phyloP scores from a whole-genome alignment of 1,139 yeast species.

The Taphrina flavorubra region DNA sequence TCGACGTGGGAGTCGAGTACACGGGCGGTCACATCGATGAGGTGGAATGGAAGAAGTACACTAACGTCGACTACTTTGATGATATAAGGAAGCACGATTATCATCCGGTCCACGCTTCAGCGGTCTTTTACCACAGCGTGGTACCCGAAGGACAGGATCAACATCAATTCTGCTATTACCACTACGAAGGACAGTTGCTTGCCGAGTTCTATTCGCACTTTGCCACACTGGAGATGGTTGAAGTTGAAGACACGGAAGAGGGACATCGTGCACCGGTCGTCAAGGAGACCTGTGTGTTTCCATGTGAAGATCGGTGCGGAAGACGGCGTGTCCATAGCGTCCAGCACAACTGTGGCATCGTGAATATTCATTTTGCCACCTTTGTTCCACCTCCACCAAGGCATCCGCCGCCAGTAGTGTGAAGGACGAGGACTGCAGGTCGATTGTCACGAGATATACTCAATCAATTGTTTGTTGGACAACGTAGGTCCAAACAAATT shows the following conservation, averaged over 20 bases:
- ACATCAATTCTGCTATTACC: neutral
- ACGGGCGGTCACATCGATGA: neutral
- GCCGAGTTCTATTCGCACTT: slow-evolving; percentile 6
- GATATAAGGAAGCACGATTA: neutral
- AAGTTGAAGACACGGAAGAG: too few species aligned
- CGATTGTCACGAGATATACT: too few species aligned
- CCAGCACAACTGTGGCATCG: too few species aligned
- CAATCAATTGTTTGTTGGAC: too few species aligned
- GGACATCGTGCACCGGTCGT: neutral
- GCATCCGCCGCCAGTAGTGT: too few species aligned
- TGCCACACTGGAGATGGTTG: slow-evolving; percentile 5
- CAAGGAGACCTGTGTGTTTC: neutral
- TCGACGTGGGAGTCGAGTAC: slow-evolving; percentile 1
- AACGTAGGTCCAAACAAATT: too few species aligned
- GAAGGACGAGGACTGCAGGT: too few species aligned
- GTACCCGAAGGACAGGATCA: neutral
- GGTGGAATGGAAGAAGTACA: neutral
- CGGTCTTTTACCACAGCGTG: slow-evolving; percentile 3
- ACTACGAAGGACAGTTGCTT: slow-evolving; percentile 5
- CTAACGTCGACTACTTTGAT: neutral
- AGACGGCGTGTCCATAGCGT: too few species aligned
- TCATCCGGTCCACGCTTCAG: neutral
- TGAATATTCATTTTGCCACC: too few species aligned
- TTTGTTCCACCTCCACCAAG: too few species aligned
- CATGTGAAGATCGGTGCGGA: too few species aligned